Conservation (phyloP, 2,329 filamentous ascomycete genomes). For the Talaromyces funiculosus region DNA sequence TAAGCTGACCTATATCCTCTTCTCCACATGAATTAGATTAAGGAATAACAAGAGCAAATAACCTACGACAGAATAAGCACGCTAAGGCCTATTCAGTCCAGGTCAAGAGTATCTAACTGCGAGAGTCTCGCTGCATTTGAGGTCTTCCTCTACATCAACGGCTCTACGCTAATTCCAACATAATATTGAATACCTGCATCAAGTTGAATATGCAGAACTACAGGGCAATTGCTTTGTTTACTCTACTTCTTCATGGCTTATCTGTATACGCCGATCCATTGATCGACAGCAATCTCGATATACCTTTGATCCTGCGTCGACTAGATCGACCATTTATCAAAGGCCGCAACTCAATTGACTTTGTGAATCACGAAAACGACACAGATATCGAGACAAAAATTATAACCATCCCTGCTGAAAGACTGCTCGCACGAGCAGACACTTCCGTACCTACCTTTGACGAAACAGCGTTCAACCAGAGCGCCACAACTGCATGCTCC, state of each 20-base stretch:
- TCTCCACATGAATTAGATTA: not conserved
- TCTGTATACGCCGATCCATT: not conserved
- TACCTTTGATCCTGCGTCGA: not conserved
- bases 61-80: not conserved
- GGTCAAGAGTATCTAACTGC: not conserved
- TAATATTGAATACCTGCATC: not conserved
- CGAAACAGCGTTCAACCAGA: conserved; percentile 23
- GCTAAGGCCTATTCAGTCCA: not conserved
- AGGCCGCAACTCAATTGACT: not conserved
- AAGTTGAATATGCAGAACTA: conserved; percentile 1
- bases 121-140: not conserved
- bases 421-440: not conserved
- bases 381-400: not conserved
- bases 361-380: not conserved
- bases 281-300: not conserved
- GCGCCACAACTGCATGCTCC: conserved; percentile 55
- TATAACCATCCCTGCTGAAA: not conserved
- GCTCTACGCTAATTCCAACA: not conserved
- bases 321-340: not conserved
- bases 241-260: conserved; percentile 4
- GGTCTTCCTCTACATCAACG: not conserved
- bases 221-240: not conserved
- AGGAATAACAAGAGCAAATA: not conserved
- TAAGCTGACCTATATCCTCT: not conserved
- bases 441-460: conserved; percentile 15